Conservation (phyloP, 1,284 basidiomycete species). For the Ceratobasidium sp. region DNA sequence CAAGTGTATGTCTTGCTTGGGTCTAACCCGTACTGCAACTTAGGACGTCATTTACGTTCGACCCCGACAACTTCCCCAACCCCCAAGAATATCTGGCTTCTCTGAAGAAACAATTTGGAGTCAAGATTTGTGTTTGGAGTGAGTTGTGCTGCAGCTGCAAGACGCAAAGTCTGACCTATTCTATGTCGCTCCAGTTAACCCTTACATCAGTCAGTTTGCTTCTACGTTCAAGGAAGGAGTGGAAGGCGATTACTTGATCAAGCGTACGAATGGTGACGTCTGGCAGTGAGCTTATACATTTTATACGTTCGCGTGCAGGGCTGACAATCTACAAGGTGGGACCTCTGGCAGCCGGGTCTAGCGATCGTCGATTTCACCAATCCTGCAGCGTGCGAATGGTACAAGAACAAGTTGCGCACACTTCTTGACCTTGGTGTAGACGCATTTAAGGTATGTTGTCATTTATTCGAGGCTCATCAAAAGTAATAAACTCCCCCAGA, state of each 20-base stretch:
- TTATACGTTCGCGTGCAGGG: neutral
- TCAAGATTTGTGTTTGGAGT: constrained; percentile 80
- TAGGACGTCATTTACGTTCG: constrained; percentile 78
- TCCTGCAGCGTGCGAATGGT: constrained; percentile 71
- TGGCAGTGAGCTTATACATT: constrained; percentile 64
- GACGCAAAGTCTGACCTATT: neutral
- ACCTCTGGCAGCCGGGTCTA: constrained; percentile 74
- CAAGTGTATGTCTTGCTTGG: too few relatives aligned
- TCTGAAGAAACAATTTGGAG: constrained; percentile 71
- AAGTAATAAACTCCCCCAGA: constrained; percentile 50
- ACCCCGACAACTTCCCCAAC: constrained; percentile 76
- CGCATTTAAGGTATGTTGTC: constrained; percentile 63
- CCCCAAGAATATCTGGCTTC: constrained; percentile 68
- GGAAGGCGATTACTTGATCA: constrained; percentile 71
- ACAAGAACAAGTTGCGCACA: constrained; percentile 61
- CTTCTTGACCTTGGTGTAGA: constrained; percentile 75
- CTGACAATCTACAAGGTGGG: constrained; percentile 58
- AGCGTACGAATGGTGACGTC: constrained; percentile 68
- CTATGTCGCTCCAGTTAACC: constrained; percentile 58
- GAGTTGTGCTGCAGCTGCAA: constrained; percentile 43
- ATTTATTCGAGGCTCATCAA: too few relatives aligned
- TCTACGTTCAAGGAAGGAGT: constrained; percentile 73
- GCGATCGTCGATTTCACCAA: constrained; percentile 75
- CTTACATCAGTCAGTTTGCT: constrained; percentile 71
- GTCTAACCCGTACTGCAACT: neutral